Base-by-base conservation (phyloP, 129 eudicot genomes). In the carrot (Daucus carota) region DNA sequence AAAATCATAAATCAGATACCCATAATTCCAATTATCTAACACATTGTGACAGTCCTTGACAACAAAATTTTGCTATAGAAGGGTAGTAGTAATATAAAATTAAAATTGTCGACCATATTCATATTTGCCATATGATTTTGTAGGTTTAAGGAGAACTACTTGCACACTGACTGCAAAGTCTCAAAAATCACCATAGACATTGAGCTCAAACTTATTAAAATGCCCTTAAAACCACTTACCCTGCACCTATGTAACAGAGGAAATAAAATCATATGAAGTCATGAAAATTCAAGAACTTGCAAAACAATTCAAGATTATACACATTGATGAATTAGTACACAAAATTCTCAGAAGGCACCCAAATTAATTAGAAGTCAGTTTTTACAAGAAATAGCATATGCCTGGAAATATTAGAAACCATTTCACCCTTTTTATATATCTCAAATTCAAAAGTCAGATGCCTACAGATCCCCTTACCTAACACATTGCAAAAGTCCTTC, bases 221-320 rank as follows among this genome's bases (percentile, higher is more conserved):
- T n/a, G 14, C 29, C 60, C 26, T 50, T 50, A 20, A 50, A 50
- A 20, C 26, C 0, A 50, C 20, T 22, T 11, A 22, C 26, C 20
- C 3, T 36, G 40, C 40, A 36, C 40, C 40, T 36, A 36, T 36
- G 40, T 5, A 36, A 36, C 40, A 36, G 26, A 50, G 28, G 26
- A 50, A 50, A 1, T 20, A 40, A 36, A 36, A 18, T 33, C 71
- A 65, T 3, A 63, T 12, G 0, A 32, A 63, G 6, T 11, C 8
- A 13, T 1, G 29, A 11, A 26, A 36, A 36, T 36, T 36, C 40
- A 36, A 36, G 40, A 36, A 36, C 40, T 36, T 36, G 5, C 40
- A 36, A 2, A 36, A 36, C 41, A 38, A 24, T n/a, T 20, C 31
- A 38, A 45, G 15, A 26, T 43, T 71, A 93, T n/a, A n/a, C n/a